Conservation (phyloP, 148 eudicot species). For the Talinum fruticosum region DNA sequence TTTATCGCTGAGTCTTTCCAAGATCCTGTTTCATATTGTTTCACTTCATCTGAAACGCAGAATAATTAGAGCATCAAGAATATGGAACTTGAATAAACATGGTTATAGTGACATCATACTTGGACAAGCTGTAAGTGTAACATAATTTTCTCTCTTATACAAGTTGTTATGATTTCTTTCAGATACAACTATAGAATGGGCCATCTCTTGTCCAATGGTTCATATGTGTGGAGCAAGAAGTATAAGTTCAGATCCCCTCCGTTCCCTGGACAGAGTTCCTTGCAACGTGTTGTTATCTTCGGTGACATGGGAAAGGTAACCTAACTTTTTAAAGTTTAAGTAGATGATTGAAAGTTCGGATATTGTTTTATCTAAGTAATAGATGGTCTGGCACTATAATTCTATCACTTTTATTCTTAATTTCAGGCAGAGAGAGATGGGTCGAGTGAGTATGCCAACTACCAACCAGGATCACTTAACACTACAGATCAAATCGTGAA, state of each 20-base stretch:
- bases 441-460: conserved; percentile 73
- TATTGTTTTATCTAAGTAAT: background rate
- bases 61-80: too few relatives aligned
- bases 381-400: background rate
- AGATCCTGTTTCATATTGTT: too few relatives aligned
- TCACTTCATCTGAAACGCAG: too few relatives aligned
- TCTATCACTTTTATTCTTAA: background rate
- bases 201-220: conserved; percentile 50
- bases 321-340: background rate
- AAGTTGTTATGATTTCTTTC: background rate
- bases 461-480: conserved; percentile 77
- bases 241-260: conserved; percentile 61
- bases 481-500: conserved; percentile 65
- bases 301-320: conserved; percentile 89
- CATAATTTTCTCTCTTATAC: background rate
- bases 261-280: conserved; percentile 63
- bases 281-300: conserved; percentile 58
- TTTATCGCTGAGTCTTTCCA: too few relatives aligned
- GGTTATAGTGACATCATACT: too few relatives aligned
- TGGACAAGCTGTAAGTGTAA: too few relatives aligned
- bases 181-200: conserved; percentile 73
- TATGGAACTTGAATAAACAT: too few relatives aligned
- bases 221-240: conserved; percentile 53
- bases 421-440: conserved; percentile 61
- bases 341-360: background rate